These are phyloP conservation scores for Annona cherimola DNA, from an alignment of 164 flowering plant species.

Conservation along the genomic window DNA sequence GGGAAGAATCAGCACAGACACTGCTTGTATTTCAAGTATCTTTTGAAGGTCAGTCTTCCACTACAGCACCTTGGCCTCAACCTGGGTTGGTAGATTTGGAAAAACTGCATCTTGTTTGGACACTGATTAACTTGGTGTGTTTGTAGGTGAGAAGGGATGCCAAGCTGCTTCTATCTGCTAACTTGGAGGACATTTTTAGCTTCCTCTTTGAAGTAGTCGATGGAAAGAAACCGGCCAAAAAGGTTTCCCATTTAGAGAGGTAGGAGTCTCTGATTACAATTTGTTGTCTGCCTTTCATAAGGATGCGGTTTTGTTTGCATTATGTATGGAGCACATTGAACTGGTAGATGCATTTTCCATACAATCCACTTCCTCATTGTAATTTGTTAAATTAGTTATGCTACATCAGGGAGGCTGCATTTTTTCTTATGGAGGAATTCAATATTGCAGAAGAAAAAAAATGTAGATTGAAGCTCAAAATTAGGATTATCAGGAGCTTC, in stretches of 20 bases:
- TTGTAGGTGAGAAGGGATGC: conserved; percentile 75
- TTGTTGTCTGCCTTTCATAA: too few species aligned
- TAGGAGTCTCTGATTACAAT: conserved; percentile 6
- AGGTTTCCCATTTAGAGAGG: conserved; percentile 66
- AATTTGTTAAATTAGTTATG: too few species aligned
- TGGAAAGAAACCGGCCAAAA: conserved; percentile 53
- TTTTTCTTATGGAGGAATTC: too few species aligned
- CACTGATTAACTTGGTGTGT: not conserved
- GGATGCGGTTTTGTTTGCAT: not conserved
- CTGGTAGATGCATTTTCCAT: too few species aligned
- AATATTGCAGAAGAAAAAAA: too few species aligned
- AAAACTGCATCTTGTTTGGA: not conserved
- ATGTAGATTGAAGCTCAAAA: too few species aligned
- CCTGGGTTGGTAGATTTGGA: not conserved
- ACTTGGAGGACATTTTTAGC: conserved; percentile 46
- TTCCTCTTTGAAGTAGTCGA: conserved; percentile 48
- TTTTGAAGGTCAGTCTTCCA: conserved; percentile 44
- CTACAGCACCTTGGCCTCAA: not conserved
- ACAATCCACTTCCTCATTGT: too few species aligned
- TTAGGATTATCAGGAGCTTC: too few species aligned
- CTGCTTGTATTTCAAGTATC: conserved; percentile 54
- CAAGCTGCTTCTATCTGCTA: conserved; percentile 53
- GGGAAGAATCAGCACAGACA: conserved; percentile 80
- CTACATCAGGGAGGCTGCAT: too few species aligned
- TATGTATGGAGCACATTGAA: too few species aligned